A percentile compares a stretch with the other conserved stretches of the same genome.
Conservation (phyloP, 2,329 filamentous ascomycete species). For the Cyphellophora attinorum region DNA sequence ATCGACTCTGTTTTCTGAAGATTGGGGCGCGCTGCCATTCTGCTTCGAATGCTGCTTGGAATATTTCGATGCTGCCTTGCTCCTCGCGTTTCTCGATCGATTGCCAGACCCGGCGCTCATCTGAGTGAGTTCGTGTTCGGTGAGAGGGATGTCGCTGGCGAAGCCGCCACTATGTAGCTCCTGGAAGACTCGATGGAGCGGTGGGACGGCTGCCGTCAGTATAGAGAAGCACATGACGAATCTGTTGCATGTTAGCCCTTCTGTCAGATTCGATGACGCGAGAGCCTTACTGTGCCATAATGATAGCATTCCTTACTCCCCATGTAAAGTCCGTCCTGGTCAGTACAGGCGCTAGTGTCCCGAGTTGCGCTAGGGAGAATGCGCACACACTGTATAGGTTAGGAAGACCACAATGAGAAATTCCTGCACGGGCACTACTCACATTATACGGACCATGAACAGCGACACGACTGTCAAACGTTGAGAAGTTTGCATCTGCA, state of each 20-base stretch:
- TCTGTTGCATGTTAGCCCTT: conserved; percentile 3
- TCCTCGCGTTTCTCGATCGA: too few species aligned
- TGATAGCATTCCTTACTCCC: conserved; percentile 1
- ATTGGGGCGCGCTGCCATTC: too few species aligned
- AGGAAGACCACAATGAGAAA: background rate
- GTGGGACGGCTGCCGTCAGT: conserved; percentile 1
- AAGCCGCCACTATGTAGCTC: too few species aligned
- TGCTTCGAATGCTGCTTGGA: too few species aligned
- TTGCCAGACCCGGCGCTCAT: too few species aligned
- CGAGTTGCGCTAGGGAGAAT: conserved; percentile 1
- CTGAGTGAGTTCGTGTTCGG: too few species aligned
- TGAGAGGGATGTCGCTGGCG: too few species aligned
- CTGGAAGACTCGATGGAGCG: conserved; percentile 1
- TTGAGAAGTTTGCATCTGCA: conserved; percentile 15
- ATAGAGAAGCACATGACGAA: conserved; percentile 3
- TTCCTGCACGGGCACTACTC: background rate
- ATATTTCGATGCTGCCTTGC: too few species aligned
- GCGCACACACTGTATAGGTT: conserved; percentile 2
- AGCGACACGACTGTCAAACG: conserved; percentile 4
- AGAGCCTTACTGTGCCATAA: too few species aligned
- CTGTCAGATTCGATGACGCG: too few species aligned
- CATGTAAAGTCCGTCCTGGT: conserved; percentile 3
- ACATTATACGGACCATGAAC: conserved; percentile 1
- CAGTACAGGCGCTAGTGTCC: background rate
- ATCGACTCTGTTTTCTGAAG: too few species aligned